A percentile compares a stretch with the other conserved stretches of the same genome.
Conservation (phyloP, 345 rosid species). For the Eucalyptus lansdowneana region DNA sequence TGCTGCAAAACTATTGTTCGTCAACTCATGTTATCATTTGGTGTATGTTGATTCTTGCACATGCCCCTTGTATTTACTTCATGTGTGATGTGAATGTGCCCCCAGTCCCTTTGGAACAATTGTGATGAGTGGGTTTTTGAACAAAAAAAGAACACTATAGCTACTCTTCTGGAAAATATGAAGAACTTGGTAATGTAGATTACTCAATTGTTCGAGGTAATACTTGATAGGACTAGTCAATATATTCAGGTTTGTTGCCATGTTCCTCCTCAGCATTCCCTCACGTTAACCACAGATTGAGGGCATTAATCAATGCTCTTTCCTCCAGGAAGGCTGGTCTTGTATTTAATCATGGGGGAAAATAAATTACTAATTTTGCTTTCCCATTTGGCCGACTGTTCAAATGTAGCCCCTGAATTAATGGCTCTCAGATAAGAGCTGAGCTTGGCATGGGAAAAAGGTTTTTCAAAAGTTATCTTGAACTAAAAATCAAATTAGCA, state of each 20-base stretch:
- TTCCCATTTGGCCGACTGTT: neutral
- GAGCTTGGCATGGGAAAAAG: neutral
- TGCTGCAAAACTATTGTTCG: neutral
- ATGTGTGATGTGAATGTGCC: neutral
- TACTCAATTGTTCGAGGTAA: neutral
- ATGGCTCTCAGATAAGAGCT: neutral
- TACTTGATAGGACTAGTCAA: neutral
- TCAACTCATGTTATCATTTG: neutral
- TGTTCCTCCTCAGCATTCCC: neutral
- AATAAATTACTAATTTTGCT: neutral
- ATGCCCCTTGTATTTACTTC: neutral
- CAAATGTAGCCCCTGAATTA: neutral
- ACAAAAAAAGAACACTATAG: neutral
- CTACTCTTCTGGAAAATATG: neutral
- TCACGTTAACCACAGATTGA: neutral
- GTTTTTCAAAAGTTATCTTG: neutral
- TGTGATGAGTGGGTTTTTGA: neutral
- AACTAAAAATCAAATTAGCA: neutral
- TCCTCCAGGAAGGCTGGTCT: neutral
- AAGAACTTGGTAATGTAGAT: neutral
- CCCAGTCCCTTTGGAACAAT: neutral
- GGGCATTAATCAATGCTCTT: neutral
- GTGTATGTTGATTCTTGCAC: neutral
- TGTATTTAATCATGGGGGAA: neutral
- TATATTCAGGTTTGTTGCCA: neutral